These are phyloP conservation scores for Leishmania gerbilli DNA, from an alignment of 208 protist genomes.

Conservation along the genomic window DNA sequence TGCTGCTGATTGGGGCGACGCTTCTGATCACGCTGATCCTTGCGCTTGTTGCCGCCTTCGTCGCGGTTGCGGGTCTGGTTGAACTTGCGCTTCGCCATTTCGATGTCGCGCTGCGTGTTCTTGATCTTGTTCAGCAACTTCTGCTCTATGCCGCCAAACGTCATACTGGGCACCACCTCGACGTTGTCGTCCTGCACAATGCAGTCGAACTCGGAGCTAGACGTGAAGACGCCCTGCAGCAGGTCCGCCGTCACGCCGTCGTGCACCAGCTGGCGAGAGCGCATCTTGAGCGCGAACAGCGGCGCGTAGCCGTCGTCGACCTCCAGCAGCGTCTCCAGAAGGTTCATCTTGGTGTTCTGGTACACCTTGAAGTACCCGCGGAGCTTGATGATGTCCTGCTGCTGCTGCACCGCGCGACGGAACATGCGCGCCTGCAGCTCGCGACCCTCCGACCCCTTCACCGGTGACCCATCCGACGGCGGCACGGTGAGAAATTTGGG, in stretches of 20 bases:
- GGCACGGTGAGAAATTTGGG: constrained; percentile 89
- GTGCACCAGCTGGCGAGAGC: constrained; percentile 86
- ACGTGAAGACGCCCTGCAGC: constrained; percentile 68
- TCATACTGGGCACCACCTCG: constrained; percentile 79
- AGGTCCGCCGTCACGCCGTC: constrained; percentile 78
- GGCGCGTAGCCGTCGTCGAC: constrained; percentile 80
- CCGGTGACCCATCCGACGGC: constrained; percentile 46
- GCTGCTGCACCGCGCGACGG: constrained; percentile 86
- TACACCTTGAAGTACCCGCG: constrained; percentile 91
- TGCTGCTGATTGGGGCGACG: constrained; percentile 27
- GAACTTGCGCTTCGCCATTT: constrained; percentile 48
- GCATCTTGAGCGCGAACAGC: constrained; percentile 87
- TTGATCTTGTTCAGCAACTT: constrained; percentile 81
- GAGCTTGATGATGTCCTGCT: constrained; percentile 88
- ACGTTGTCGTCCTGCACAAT: constrained; percentile 84
- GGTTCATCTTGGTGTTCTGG: constrained; percentile 84
- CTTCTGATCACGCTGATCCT: constrained; percentile 36
- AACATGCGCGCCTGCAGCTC: constrained; percentile 91
- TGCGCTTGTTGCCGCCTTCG: constrained; percentile 32
- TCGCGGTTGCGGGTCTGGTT: constrained; percentile 36
- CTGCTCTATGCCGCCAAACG: constrained; percentile 67
- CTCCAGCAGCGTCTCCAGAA: constrained; percentile 80
- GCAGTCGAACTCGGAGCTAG: constrained; percentile 82
- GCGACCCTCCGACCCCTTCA: constrained; percentile 83
- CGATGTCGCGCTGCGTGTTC: constrained; percentile 55